A percentile compares a stretch with the other conserved stretches of the same genome.
Evolutionary conservation across 305 asterid species (phyloP).

Genomic region (Caryopteris hybrid): DNA sequence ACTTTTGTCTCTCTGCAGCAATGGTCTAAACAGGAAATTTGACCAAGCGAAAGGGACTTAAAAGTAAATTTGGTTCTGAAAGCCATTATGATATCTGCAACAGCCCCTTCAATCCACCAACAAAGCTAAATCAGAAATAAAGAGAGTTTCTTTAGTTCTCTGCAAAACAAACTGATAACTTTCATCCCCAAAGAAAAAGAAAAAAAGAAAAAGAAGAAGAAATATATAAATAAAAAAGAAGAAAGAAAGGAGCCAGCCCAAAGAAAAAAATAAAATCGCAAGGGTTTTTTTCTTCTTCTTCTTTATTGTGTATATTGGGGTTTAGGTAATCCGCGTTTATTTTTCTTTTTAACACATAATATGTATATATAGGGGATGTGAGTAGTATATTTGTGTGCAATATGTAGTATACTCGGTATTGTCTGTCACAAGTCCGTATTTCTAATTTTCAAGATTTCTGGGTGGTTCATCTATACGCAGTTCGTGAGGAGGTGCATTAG

Average conservation of each 20-base stretch:
- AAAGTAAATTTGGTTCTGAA: conserved; percentile 21
- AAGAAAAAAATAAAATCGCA: neutral
- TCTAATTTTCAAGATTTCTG: conserved; percentile 9
- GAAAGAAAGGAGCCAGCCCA: neutral
- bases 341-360: neutral
- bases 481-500: conserved; percentile 12
- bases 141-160: conserved; percentile 25
- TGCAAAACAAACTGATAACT: conserved; percentile 23
- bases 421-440: neutral
- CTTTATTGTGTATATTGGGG: conserved; percentile 14
- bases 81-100: conserved; percentile 39
- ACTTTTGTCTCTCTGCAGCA: neutral
- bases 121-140: conserved; percentile 28
- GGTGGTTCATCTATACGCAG: conserved; percentile 2
- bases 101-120: conserved; percentile 42
- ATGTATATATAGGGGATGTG: neutral
- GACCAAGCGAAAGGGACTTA: conserved; percentile 20
- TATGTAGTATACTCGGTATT: neutral
- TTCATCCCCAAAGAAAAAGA: neutral
- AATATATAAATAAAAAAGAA: neutral
- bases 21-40: conserved; percentile 20
- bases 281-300: conserved; percentile 8
- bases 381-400: neutral
- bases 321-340: conserved; percentile 24
- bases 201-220: neutral